These are phyloP conservation scores for Aspergillus tanneri DNA, from an alignment of 2,329 filamentous ascomycete genomes.

Conservation along the genomic window DNA sequence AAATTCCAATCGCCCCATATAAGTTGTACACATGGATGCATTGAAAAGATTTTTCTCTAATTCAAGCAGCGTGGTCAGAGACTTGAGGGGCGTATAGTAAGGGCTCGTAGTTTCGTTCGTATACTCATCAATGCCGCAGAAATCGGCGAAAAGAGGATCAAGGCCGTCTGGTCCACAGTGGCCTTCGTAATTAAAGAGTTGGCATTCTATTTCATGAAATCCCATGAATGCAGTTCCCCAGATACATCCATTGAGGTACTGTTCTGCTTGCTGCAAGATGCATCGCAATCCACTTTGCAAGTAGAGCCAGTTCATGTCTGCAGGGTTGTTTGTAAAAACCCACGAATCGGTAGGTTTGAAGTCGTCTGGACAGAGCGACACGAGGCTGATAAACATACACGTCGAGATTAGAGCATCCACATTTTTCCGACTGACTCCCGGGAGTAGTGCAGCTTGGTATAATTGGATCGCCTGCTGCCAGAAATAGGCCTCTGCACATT, in stretches of 20 bases:
- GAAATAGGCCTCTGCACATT: conserved; percentile 28
- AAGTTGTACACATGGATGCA: conserved; percentile 23
- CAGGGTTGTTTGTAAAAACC: conserved; percentile 26
- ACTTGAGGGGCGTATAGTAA: conserved; percentile 26
- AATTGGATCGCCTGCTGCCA: conserved; percentile 30
- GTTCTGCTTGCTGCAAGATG: conserved; percentile 20
- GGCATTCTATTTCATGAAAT: conserved; percentile 15
- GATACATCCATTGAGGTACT: conserved; percentile 23
- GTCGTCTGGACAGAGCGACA: conserved; percentile 25
- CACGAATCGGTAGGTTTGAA: conserved; percentile 29
- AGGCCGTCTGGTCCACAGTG: conserved; percentile 26
- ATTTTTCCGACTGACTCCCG: conserved; percentile 19
- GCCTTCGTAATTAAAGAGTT: conserved; percentile 15
- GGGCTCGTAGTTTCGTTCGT: conserved; percentile 22
- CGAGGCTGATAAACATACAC: conserved; percentile 33
- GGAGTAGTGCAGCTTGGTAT: conserved; percentile 27
- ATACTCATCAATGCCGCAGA: conserved; percentile 28
- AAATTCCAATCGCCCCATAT: conserved; percentile 29
- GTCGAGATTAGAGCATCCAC: conserved; percentile 30
- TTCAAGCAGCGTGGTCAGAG: conserved; percentile 18
- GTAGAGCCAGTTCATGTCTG: conserved; percentile 33
- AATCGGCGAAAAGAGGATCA: conserved; percentile 26
- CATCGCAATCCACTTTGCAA: conserved; percentile 29
- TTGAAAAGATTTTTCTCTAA: conserved; percentile 24
- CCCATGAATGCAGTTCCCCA: conserved; percentile 25